Percentiles rank a stretch among this genome's conserved stretches.
Evolutionary conservation across 139 green algal genomes (phyloP).

Genomic region (Closterium sp.): DNA sequence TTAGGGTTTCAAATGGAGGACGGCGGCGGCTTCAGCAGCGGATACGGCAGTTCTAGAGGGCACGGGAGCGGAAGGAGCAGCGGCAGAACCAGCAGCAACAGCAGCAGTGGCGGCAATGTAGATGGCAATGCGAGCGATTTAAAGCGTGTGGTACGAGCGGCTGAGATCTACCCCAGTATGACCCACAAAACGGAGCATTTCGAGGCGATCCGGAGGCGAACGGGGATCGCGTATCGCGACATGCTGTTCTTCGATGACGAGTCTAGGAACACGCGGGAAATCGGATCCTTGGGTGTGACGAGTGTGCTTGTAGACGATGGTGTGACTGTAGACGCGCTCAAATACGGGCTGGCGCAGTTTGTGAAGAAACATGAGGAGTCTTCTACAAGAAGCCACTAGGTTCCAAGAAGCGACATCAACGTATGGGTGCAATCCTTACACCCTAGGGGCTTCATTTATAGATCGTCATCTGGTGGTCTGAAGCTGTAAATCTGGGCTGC

Average conservation of each 20-base stretch:
- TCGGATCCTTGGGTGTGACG: conserved; percentile 15
- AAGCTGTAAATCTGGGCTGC: too few species aligned
- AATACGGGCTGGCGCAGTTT: not conserved
- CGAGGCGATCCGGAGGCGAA: conserved; percentile 23
- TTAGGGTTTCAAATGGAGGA: conserved; percentile 8
- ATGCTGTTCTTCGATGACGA: conserved; percentile 55
- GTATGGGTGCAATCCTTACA: not conserved
- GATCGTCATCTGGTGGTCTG: not conserved
- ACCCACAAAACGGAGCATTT: conserved; percentile 53
- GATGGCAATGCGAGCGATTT: not conserved
- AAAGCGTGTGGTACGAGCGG: not conserved
- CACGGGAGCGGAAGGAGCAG: not conserved
- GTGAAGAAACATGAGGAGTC: not conserved
- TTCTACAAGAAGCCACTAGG: not conserved
- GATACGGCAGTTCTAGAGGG: not conserved
- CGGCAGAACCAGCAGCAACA: not conserved
- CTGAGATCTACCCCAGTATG: conserved; percentile 42
- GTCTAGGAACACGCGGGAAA: conserved; percentile 37
- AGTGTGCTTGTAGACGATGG: conserved; percentile 17
- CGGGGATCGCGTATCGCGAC: conserved; percentile 30
- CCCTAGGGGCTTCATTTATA: too few species aligned
- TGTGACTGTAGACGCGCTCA: not conserved
- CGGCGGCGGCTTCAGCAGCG: not conserved
- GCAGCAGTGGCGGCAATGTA: not conserved
- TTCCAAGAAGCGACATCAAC: not conserved